Evolutionary conservation across 2,329 filamentous ascomycete species (phyloP), one percentile per base, ranked within the genome.

Genomic region (Colletotrichum tropicale): DNA sequence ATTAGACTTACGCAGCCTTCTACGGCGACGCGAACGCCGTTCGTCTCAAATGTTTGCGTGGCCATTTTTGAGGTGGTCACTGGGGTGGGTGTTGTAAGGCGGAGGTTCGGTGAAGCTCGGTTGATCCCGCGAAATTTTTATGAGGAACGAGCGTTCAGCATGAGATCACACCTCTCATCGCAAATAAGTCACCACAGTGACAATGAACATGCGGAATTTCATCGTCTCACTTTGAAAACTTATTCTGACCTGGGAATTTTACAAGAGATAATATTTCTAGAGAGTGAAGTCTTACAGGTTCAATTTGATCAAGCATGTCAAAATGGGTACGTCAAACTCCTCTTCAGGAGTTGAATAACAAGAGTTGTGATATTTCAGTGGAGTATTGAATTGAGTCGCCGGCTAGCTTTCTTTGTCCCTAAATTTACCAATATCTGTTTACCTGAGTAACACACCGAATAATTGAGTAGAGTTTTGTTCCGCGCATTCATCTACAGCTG

Each of bases 1-100:
- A 2, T 8, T 21, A 21, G 1, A 1, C 93, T 85, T 87, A 96
- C 94, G 83, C 96, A 98, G 80, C 96, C 96, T 88, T 98, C 94
- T 8, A 98, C 87, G 24, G 96, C 96, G 77, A 98, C 89, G 71
- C 95, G 93, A 76, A 98, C 87, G 74, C 90, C 91, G 36, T 85
- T 81, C 16, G 79, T 80, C 71, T 85, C 82, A 28, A 85, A 81
- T 8, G 81, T 80, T 26, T 81, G 78, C 74, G 80, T 66, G 18
- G 81, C 66, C 85, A 86, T 86, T 21, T 48, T 32, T 71, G 70
- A 24, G n/a, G 30, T 32, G 70, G 58, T 74, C 21, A 13, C 58
- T 30, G 43, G 26, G 52, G n/a, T 65, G 74, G 32, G 72, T 76
- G 74, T 71, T 66, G 69, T 66, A 52, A 26, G 60, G 73, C 69